These are phyloP conservation scores for Cruciata laevipes DNA, from an alignment of 257 asterid genomes.

Conservation along the genomic window DNA sequence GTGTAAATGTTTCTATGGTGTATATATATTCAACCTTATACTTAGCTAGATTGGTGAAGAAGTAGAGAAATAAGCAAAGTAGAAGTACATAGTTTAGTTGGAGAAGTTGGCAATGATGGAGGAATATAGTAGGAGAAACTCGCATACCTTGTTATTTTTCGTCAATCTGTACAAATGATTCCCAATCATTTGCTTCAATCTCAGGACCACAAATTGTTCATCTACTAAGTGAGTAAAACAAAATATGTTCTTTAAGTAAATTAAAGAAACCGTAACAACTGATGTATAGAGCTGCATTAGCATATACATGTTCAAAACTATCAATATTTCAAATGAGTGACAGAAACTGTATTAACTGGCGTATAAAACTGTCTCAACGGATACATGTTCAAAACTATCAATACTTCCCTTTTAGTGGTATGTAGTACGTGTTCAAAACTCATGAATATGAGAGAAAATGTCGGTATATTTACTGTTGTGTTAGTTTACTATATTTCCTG, in stretches of 20 bases:
- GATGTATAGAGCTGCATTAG: too few species aligned
- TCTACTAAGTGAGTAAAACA: not conserved
- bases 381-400: too few species aligned
- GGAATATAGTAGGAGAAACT: conserved; percentile 9
- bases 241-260: too few species aligned
- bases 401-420: not conserved
- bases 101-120: not conserved
- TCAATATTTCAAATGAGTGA: too few species aligned
- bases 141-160: not conserved
- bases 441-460: not conserved
- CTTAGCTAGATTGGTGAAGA: not conserved
- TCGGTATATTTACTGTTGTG: not conserved
- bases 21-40: not conserved
- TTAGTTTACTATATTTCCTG: not conserved
- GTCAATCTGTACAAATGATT: conserved; percentile 6
- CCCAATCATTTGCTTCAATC: not conserved
- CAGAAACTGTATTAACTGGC: too few species aligned
- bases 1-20: not conserved
- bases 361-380: too few species aligned
- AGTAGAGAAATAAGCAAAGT: not conserved
- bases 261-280: too few species aligned
- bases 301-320: too few species aligned
- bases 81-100: not conserved
- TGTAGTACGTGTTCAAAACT: not conserved
- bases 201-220: not conserved